Percentiles rank a stretch among this genome's conserved stretches.
These are phyloP conservation scores for Nemania serpens DNA, from an alignment of 2,329 filamentous ascomycete genomes.

Conservation along the genomic window DNA sequence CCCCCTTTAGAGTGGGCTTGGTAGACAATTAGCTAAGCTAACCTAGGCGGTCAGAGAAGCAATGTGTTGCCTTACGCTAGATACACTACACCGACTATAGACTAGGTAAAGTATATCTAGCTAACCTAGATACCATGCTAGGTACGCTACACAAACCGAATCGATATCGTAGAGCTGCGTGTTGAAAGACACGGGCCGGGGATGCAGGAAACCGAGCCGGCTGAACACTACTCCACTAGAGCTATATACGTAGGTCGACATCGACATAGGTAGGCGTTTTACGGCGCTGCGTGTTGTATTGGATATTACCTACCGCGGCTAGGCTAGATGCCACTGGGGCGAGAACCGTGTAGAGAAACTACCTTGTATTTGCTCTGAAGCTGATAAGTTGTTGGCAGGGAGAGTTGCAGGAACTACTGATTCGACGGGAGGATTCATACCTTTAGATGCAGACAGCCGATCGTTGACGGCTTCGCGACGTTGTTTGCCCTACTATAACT, in stretches of 20 bases:
- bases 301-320: constrained; percentile 6
- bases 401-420: constrained; percentile 1
- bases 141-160: not conserved
- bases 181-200: constrained; percentile 1
- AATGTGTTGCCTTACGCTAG: too few species aligned
- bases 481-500: constrained; percentile 19
- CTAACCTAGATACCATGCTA: too few species aligned
- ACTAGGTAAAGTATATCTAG: too few species aligned
- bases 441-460: constrained; percentile 32
- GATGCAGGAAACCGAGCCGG: constrained; percentile 14
- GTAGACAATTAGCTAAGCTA: too few species aligned
- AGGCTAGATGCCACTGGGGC: not conserved
- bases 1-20: not conserved
- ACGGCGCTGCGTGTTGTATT: too few species aligned
- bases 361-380: constrained; percentile 1
- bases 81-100: too few species aligned
- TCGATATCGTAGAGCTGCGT: constrained; percentile 5
- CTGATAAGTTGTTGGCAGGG: too few species aligned
- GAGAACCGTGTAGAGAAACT: not conserved
- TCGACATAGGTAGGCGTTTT: too few species aligned
- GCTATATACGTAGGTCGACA: not conserved
- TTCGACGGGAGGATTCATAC: constrained; percentile 17
- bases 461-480: not conserved
- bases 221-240: constrained; percentile 24
- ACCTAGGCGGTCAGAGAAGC: too few species aligned